phyloP scores from a whole-genome alignment of 805 yeast species.

The Pichia paraexigua region DNA sequence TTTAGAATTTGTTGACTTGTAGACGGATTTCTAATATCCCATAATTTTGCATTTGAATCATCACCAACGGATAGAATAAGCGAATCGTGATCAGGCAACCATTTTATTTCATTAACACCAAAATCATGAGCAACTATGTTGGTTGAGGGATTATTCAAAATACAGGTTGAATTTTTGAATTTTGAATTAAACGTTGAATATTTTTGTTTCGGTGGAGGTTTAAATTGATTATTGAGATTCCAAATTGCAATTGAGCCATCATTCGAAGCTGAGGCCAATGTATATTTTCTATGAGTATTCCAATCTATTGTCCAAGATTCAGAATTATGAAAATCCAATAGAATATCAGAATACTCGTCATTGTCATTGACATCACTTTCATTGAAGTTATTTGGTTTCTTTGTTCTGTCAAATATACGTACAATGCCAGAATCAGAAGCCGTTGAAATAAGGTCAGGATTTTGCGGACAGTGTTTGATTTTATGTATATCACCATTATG shows the following conservation, averaged over 20 bases:
- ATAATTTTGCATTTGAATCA: slow-evolving; percentile 39
- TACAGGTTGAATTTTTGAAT: slow-evolving; percentile 7
- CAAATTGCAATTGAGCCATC: slow-evolving; percentile 59
- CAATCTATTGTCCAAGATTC: slow-evolving; percentile 73
- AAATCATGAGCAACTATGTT: slow-evolving; percentile 28
- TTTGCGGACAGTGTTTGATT: slow-evolving; percentile 72
- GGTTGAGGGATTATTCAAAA: slow-evolving; percentile 10
- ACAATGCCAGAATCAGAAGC: slow-evolving; percentile 59
- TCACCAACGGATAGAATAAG: slow-evolving; percentile 66
- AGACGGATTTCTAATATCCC: slow-evolving; percentile 41
- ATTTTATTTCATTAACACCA: slow-evolving; percentile 67
- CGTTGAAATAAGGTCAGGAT: slow-evolving; percentile 74
- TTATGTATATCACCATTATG: slow-evolving; percentile 69
- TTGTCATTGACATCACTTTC: slow-evolving; percentile 25
- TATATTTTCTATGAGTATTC: slow-evolving; percentile 59
- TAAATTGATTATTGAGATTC: slow-evolving; percentile 41
- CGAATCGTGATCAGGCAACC: slow-evolving; percentile 56
- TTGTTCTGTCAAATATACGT: slow-evolving; percentile 73
- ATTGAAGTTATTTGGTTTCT: slow-evolving; percentile 44
- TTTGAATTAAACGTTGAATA: slow-evolving; percentile 4
- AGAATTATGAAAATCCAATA: slow-evolving; percentile 25
- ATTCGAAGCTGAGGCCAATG: slow-evolving; percentile 50
- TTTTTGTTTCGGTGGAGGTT: slow-evolving; percentile 12
- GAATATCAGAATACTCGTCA: slow-evolving; percentile 20
- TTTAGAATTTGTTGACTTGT: slow-evolving; percentile 13